These are phyloP conservation scores for Diophrys sp. DNA, from an alignment of 73 alveolate genomes.

Conservation along the genomic window DNA sequence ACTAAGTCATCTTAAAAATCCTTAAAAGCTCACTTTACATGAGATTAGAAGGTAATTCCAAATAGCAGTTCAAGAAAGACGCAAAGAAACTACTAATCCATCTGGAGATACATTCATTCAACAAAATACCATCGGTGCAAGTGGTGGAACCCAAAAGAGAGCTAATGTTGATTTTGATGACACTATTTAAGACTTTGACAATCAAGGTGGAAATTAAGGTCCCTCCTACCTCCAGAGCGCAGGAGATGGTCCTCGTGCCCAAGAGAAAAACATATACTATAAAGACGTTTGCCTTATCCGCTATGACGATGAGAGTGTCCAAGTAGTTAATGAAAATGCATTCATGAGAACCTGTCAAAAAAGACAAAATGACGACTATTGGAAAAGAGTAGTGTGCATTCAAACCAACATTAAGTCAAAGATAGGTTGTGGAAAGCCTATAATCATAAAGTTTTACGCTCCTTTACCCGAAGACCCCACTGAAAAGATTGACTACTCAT, in stretches of 20 bases:
- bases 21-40: constrained; percentile 24
- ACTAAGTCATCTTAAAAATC: constrained; percentile 16
- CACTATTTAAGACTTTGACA: no score
- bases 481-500: background rate
- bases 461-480: background rate
- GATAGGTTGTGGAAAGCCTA: constrained; percentile 7
- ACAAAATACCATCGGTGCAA: no score
- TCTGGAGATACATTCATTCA: no score
- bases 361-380: constrained; percentile 1
- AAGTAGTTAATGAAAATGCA: constrained; percentile 8
- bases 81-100: no score
- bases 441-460: constrained; percentile 1
- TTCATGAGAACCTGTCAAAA: background rate
- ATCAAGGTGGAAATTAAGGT: background rate
- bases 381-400: constrained; percentile 8
- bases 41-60: constrained; percentile 47
- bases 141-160: background rate
- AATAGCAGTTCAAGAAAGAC: constrained; percentile 34
- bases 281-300: constrained; percentile 51
- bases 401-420: constrained; percentile 8
- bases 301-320: constrained; percentile 15
- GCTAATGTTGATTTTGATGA: background rate
- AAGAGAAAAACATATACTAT: constrained; percentile 40
- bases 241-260: background rate
- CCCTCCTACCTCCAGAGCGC: constrained; percentile 2